phyloP scores from a whole-genome alignment of 2,329 filamentous ascomycete species.

The Aspergillus ibericus region DNA sequence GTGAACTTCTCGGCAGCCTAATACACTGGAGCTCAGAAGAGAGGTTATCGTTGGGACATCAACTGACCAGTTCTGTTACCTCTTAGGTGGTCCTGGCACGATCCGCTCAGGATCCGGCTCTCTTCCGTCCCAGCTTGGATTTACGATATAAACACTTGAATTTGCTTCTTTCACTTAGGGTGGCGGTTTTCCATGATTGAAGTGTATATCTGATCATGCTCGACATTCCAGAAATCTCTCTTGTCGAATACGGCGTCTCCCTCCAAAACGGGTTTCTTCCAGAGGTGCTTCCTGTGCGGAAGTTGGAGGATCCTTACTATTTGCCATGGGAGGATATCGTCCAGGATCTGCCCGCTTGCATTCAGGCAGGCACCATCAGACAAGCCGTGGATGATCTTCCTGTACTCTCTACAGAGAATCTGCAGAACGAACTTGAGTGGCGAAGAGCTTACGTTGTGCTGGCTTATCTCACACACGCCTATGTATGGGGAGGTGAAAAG shows the following conservation, averaged over 20 bases:
- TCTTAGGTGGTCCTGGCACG: background rate
- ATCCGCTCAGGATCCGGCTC: background rate
- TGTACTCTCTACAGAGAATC: conserved; percentile 71
- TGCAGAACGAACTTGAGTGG: conserved; percentile 83
- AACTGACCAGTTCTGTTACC: background rate
- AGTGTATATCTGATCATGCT: conserved; percentile 22
- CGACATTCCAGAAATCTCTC: conserved; percentile 32
- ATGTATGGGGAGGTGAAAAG: conserved; percentile 77
- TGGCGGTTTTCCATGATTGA: too few relatives aligned
- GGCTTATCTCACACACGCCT: conserved; percentile 73
- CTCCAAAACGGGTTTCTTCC: conserved; percentile 76
- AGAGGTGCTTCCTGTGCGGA: conserved; percentile 68
- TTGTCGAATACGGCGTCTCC: conserved; percentile 67
- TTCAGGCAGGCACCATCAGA: conserved; percentile 73
- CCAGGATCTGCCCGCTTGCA: conserved; percentile 73
- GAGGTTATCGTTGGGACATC: background rate
- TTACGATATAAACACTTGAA: conserved; percentile 1
- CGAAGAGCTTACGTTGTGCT: conserved; percentile 76
- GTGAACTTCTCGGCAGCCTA: background rate
- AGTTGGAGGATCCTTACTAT: conserved; percentile 81
- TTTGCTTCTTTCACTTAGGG: background rate
- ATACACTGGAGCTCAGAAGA: background rate
- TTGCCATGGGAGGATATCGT: conserved; percentile 83
- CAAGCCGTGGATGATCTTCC: conserved; percentile 74
- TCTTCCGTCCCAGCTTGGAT: background rate